These are phyloP conservation scores for Aethionema arabicum DNA, from an alignment of 345 rosid species.

Conservation along the genomic window DNA sequence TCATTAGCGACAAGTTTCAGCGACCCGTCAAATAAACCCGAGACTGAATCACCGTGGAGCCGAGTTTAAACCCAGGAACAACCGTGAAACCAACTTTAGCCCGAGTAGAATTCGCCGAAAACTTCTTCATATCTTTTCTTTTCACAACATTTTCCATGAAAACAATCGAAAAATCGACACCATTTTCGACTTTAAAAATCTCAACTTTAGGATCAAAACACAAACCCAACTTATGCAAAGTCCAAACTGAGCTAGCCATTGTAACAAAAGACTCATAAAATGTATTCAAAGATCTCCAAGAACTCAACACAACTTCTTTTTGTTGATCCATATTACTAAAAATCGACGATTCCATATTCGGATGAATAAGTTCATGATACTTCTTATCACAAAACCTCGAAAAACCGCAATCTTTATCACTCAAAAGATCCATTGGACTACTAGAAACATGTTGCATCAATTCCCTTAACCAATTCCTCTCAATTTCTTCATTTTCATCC, in stretches of 20 bases:
- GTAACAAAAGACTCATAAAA: slow-evolving; percentile 77
- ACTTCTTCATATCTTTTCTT: slow-evolving; percentile 29
- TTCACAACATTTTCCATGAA: slow-evolving; percentile 81
- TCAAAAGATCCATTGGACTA: slow-evolving; percentile 78
- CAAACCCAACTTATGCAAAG: slow-evolving; percentile 74
- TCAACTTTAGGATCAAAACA: slow-evolving; percentile 82
- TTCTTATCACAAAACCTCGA: slow-evolving; percentile 84
- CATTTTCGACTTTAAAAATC: slow-evolving; percentile 83
- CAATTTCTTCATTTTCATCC: slow-evolving; percentile 38
- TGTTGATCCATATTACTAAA: slow-evolving; percentile 63
- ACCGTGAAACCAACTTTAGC: slow-evolving; percentile 84
- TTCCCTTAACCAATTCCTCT: slow-evolving; percentile 50
- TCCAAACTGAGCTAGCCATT: slow-evolving; percentile 89
- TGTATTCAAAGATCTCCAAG: slow-evolving; percentile 73
- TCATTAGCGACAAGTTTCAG: not conserved
- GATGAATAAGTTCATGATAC: slow-evolving; percentile 85
- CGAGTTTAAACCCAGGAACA: slow-evolving; percentile 85
- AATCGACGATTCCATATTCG: slow-evolving; percentile 82
- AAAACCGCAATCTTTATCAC: slow-evolving; percentile 59
- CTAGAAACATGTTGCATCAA: slow-evolving; percentile 76
- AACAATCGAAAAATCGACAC: slow-evolving; percentile 69
- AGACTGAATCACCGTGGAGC: slow-evolving; percentile 67
- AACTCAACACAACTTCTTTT: slow-evolving; percentile 66
- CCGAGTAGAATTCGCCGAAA: slow-evolving; percentile 37
- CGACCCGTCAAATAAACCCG: slow-evolving; percentile 65